These are phyloP conservation scores for Canavalia gladiata DNA, from an alignment of 306 rosid species.

Conservation along the genomic window DNA sequence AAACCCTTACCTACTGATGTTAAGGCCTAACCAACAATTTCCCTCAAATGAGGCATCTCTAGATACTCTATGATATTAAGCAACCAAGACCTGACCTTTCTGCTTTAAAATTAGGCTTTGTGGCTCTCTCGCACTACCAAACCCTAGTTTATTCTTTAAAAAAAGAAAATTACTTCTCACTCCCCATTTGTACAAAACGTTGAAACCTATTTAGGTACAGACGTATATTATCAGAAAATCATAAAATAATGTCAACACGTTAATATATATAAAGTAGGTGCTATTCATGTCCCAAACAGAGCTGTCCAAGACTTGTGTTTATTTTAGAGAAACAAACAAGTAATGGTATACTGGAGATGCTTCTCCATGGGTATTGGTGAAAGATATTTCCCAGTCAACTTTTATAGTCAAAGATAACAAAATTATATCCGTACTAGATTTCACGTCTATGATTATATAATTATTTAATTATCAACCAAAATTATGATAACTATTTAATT, in stretches of 20 bases:
- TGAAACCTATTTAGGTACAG: conserved; percentile 54
- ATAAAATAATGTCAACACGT: conserved; percentile 28
- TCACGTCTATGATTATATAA: not conserved
- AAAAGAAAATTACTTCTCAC: conserved; percentile 30
- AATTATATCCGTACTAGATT: conserved; percentile 23
- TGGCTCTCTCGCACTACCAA: conserved; percentile 69
- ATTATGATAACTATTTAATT: too few relatives aligned
- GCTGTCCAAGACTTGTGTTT: conserved; percentile 48
- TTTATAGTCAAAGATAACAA: conserved; percentile 23
- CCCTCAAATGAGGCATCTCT: conserved; percentile 54
- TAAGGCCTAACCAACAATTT: conserved; percentile 65
- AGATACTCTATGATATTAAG: conserved; percentile 57
- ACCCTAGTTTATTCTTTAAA: conserved; percentile 52
- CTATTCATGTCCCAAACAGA: conserved; percentile 52
- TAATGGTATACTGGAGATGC: conserved; percentile 4
- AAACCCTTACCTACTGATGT: conserved; percentile 70
- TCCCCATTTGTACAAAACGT: conserved; percentile 57
- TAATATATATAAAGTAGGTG: conserved; percentile 38
- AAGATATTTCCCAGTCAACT: not conserved
- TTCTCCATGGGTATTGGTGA: conserved; percentile 26
- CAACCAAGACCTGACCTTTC: conserved; percentile 54
- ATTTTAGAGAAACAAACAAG: conserved; percentile 45
- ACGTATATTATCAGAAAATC: conserved; percentile 41
- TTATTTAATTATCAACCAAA: too few relatives aligned
- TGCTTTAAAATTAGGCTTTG: conserved; percentile 68